A percentile compares a stretch with the other conserved stretches of the same genome.
These are phyloP conservation scores for Capillidium rhysosporum DNA, from an alignment of 371 early-diverging fungal genomes.

Conservation along the genomic window DNA sequence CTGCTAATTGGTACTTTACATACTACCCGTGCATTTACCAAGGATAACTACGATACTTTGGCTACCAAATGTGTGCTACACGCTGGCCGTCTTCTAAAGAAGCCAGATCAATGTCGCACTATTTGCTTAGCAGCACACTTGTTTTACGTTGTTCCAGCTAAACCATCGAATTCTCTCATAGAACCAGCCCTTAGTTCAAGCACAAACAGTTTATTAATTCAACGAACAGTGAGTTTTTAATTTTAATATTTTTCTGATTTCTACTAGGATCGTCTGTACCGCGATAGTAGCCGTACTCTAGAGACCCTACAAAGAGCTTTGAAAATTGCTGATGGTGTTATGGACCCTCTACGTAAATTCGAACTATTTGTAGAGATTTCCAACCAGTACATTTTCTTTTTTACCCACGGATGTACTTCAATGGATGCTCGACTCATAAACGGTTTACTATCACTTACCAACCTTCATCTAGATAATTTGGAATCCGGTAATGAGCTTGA, in stretches of 20 bases:
- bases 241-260: not conserved
- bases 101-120: slow-evolving; percentile 79
- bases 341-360: slow-evolving; percentile 62
- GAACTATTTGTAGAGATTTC: slow-evolving; percentile 81
- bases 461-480: not conserved
- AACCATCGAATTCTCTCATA: not conserved
- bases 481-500: not conserved
- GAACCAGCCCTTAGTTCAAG: no score
- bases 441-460: slow-evolving; percentile 1
- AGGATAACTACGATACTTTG: slow-evolving; percentile 75
- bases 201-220: slow-evolving; percentile 7
- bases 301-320: slow-evolving; percentile 76
- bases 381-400: slow-evolving; percentile 71
- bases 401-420: slow-evolving; percentile 18
- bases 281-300: slow-evolving; percentile 60
- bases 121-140: slow-evolving; percentile 57
- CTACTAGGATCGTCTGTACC: slow-evolving; percentile 15
- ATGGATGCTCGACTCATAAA: slow-evolving; percentile 4
- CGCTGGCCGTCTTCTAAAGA: slow-evolving; percentile 66
- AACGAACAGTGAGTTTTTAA: slow-evolving; percentile 8
- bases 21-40: slow-evolving; percentile 44
- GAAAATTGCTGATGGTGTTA: slow-evolving; percentile 73
- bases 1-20: slow-evolving; percentile 63
- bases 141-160: slow-evolving; percentile 50
- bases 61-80: slow-evolving; percentile 71